Conservation (phyloP, 2,329 filamentous ascomycete species). For the Pseudocercospora pini-densiflorae region DNA sequence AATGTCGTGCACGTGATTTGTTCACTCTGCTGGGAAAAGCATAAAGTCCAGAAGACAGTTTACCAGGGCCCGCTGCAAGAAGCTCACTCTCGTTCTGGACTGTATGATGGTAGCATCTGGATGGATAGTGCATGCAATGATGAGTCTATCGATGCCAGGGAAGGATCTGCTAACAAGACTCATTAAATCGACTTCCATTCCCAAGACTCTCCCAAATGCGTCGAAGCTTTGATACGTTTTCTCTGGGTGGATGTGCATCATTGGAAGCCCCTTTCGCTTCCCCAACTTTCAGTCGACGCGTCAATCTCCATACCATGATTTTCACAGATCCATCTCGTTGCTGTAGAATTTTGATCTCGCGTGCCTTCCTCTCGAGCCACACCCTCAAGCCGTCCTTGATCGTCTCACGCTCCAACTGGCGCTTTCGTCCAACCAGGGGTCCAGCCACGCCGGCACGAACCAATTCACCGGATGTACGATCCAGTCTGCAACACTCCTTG, state of each 20-base stretch:
- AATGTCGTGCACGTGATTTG: neutral
- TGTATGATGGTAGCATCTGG: neutral
- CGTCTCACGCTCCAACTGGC: constrained; percentile 67
- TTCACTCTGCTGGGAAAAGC: neutral
- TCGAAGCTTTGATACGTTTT: constrained; percentile 52
- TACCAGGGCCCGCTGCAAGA: neutral
- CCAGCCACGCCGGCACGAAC: constrained; percentile 57
- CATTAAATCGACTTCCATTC: neutral
- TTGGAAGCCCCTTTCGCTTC: constrained; percentile 10
- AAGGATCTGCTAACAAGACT: neutral
- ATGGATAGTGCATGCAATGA: neutral
- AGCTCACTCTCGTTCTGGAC: neutral
- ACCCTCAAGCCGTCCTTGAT: constrained; percentile 69
- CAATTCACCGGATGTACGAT: constrained; percentile 41
- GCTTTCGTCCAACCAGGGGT: constrained; percentile 64
- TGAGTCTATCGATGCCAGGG: neutral
- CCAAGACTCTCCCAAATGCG: constrained; percentile 54
- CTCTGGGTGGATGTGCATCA: neutral
- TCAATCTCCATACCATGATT: constrained; percentile 48
- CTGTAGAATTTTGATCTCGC: constrained; percentile 40
- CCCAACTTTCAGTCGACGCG: constrained; percentile 49
- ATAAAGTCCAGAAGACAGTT: constrained; percentile 5
- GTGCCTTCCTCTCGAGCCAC: constrained; percentile 60
- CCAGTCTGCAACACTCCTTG: constrained; percentile 58
- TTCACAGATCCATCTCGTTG: constrained; percentile 45